Conservation (phyloP, 768 basidiomycete genomes). For the Mycena capillaripes region DNA sequence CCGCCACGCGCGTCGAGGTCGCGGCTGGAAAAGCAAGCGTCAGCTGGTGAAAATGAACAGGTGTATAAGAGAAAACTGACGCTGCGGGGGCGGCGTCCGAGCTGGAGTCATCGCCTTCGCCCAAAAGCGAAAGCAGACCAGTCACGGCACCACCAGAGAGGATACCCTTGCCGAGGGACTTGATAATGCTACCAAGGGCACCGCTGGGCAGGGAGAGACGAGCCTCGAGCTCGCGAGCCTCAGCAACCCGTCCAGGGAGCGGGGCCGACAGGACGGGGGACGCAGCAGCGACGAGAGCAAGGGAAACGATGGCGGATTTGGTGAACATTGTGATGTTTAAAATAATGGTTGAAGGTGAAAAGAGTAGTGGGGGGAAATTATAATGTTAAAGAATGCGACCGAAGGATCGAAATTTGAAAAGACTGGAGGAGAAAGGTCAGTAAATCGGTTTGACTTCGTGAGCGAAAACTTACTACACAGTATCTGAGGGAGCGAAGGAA, state of each 20-base stretch:
- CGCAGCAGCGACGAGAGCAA: constrained; percentile 13
- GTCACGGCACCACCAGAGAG: constrained; percentile 22
- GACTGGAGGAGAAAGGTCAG: constrained; percentile 8
- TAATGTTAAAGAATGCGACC: constrained; percentile 29
- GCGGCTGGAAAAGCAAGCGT: background rate
- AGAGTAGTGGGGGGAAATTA: constrained; percentile 10
- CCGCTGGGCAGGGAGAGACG: constrained; percentile 18
- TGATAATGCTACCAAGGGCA: constrained; percentile 23
- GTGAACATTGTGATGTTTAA: constrained; percentile 11
- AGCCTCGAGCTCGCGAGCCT: too few relatives aligned
- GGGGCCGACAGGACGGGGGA: constrained; percentile 23
- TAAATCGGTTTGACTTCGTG: background rate
- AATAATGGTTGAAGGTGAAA: background rate
- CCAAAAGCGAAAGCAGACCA: constrained; percentile 19
- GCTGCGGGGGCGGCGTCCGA: background rate
- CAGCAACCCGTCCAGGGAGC: background rate
- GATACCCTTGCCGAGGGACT: constrained; percentile 28
- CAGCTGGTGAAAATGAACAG: background rate
- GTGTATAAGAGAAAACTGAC: background rate
- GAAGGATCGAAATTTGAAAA: constrained; percentile 22
- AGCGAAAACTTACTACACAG: constrained; percentile 27
- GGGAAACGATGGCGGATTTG: constrained; percentile 27
- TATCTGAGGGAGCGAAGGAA: constrained; percentile 31
- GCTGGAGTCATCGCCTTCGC: background rate
- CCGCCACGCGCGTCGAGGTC: constrained; percentile 23